These are phyloP conservation scores for Rhizoctonia solani DNA, from an alignment of 1,284 basidiomycete species.

Conservation along the genomic window DNA sequence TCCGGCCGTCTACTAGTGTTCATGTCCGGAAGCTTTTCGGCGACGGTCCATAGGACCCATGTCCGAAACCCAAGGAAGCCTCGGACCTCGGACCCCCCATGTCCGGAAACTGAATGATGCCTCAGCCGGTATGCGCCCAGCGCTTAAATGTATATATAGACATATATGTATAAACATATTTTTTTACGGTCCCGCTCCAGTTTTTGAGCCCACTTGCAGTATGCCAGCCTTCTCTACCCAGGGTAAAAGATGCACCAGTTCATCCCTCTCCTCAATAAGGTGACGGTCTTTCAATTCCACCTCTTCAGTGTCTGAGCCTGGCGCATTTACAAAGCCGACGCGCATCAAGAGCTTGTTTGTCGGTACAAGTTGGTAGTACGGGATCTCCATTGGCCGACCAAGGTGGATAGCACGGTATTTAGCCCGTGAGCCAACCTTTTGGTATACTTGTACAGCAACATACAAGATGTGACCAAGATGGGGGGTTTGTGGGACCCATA, in stretches of 20 bases:
- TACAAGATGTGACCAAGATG: conserved; percentile 1
- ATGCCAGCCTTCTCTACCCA: not conserved
- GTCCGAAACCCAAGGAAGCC: conserved; percentile 1
- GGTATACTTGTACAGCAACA: not conserved
- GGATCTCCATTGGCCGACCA: not conserved
- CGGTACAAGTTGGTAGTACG: not conserved
- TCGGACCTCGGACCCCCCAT: not conserved
- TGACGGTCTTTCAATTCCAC: not conserved
- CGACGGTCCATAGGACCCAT: not conserved
- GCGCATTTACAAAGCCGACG: not conserved
- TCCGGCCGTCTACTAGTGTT: not conserved
- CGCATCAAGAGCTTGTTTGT: not conserved
- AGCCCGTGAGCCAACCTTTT: not conserved
- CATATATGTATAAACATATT: not conserved
- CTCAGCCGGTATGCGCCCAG: not conserved
- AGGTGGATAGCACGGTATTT: not conserved
- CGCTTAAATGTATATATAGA: not conserved
- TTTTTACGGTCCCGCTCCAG: not conserved
- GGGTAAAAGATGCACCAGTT: not conserved
- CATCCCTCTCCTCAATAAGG: not conserved
- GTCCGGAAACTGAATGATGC: not conserved
- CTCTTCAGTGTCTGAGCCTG: not conserved
- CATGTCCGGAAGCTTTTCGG: not conserved
- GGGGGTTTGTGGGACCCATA: not conserved
- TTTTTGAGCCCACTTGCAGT: not conserved